A percentile compares a stretch with the other conserved stretches of the same genome.
Evolutionary conservation across 495 filamentous ascomycete species (phyloP).

Genomic region (Usnea hakonensis): DNA sequence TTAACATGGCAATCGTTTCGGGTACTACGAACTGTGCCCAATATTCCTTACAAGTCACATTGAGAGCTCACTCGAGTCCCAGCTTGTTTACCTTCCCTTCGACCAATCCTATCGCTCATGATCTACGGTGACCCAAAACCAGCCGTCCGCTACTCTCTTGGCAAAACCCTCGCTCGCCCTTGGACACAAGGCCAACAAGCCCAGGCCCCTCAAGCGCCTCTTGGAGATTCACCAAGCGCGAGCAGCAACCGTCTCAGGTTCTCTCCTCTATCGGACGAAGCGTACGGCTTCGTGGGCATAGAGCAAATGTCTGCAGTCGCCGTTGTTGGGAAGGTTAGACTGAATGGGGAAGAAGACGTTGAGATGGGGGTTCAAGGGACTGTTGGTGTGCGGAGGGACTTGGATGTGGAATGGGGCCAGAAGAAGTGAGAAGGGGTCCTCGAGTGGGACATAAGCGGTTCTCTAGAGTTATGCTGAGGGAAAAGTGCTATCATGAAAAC

Average conservation of each 20-base stretch:
- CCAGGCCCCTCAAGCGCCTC: neutral
- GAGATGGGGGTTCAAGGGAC: too few species aligned
- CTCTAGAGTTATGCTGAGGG: too few species aligned
- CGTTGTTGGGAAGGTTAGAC: too few species aligned
- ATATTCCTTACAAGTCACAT: neutral
- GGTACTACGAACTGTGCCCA: neutral
- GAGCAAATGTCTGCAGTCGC: neutral
- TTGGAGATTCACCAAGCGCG: neutral
- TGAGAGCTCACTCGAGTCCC: neutral
- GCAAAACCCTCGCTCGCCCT: neutral
- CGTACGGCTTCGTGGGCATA: neutral
- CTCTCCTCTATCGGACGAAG: neutral
- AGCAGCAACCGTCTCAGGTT: neutral
- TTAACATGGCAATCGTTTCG: slow-evolving; percentile 13
- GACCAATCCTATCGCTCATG: slow-evolving; percentile 9
- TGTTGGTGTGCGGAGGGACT: too few species aligned
- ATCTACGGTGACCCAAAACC: neutral
- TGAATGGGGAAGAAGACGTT: neutral
- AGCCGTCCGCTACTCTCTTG: neutral
- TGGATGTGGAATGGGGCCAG: too few species aligned
- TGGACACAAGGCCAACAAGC: neutral
- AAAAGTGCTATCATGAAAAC: too few species aligned
- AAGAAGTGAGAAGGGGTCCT: too few species aligned
- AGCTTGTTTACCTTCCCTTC: slow-evolving; percentile 12
- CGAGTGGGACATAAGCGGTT: too few species aligned